phyloP scores from a whole-genome alignment of 1,284 basidiomycete species.

The Amylostereum areolatum region DNA sequence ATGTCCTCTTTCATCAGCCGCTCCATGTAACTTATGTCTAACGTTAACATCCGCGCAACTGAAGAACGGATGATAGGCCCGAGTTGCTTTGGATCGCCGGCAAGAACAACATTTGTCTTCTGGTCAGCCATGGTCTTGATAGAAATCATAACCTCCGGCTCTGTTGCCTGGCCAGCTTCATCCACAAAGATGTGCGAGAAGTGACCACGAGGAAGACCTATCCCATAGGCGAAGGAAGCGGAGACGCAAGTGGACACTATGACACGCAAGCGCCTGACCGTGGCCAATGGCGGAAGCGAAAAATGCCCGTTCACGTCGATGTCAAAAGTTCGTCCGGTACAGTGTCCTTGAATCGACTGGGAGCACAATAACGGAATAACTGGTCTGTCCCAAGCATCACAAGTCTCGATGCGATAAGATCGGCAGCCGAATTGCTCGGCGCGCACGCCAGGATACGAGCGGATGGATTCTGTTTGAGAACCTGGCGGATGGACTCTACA shows the following conservation, averaged over 20 bases:
- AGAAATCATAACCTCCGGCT: constrained; percentile 50
- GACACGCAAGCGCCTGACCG: constrained; percentile 42
- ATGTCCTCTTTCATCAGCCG: constrained; percentile 43
- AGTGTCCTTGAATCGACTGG: constrained; percentile 40
- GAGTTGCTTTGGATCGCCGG: constrained; percentile 55
- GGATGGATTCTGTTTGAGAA: constrained; percentile 35
- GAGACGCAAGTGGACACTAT: constrained; percentile 59
- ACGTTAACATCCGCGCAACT: constrained; percentile 36
- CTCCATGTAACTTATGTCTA: constrained; percentile 44
- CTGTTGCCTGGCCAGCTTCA: constrained; percentile 59
- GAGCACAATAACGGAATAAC: constrained; percentile 62
- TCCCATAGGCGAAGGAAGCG: constrained; percentile 46
- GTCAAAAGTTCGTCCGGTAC: constrained; percentile 38
- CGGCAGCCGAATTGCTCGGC: constrained; percentile 57
- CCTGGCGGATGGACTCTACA: constrained; percentile 58
- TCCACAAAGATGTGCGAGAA: constrained; percentile 62
- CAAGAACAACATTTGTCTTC: constrained; percentile 41
- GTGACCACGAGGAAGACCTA: constrained; percentile 53
- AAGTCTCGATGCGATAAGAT: constrained; percentile 55
- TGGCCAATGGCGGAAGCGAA: constrained; percentile 33
- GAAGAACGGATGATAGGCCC: constrained; percentile 47
- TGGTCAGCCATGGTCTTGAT: constrained; percentile 40
- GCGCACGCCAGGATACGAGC: constrained; percentile 58
- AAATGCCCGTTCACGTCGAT: constrained; percentile 36
- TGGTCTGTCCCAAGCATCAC: constrained; percentile 26